Evolutionary conservation across 768 basidiomycete species (phyloP), one percentile per base, ranked within the genome.

Genomic region (Phlebiopsis gigantea): DNA sequence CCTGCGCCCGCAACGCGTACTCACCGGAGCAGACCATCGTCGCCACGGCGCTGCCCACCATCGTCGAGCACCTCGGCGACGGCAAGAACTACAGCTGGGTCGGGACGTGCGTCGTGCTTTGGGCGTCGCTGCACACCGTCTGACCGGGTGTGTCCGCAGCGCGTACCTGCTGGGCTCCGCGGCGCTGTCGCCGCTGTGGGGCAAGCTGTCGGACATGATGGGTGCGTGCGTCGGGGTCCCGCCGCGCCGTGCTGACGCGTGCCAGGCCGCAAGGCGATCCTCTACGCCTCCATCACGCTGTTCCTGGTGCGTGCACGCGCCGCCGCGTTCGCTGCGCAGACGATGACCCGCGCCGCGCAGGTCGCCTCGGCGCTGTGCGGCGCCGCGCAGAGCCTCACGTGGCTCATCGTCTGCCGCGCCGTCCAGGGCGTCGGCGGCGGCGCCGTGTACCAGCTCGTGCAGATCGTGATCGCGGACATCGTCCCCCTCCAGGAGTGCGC

Each of bases 31-130:
- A 53, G 31, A 53, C 41, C 4, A 42, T 42, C 56, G 82, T 88
- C 9, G 81, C 85, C 9, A 88, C 87, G 5, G 87, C 88, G 15
- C 69, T 90, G 26, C 87, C 88, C 1, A 88, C 85, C 0, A 88
- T 90, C 47, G 83, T 87, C 9, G 67, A 63, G 21, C 66, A 86
- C 25, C 76, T 90, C 0, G 82, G 84, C 42, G 85, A 82, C 25
- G 84, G 82, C 5, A 76, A 67, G 15, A 74, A 74, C 28, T 89
- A 89, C 58, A 81, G 84, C 50, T 90, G 88, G 87, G 83, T 89
- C 41, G 85, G 85, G 56, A 84, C 78, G 85, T 83, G 51, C 15
- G 76, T 48, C 41, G 44, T 29, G 19, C n/a, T 25, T 63, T 54
- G 34, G 24, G 22, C 7, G 29, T 30, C 46, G 46, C 15, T 19